These are phyloP conservation scores for Starmerella potacharoeniae DNA, from an alignment of 805 yeast species.

Conservation along the genomic window DNA sequence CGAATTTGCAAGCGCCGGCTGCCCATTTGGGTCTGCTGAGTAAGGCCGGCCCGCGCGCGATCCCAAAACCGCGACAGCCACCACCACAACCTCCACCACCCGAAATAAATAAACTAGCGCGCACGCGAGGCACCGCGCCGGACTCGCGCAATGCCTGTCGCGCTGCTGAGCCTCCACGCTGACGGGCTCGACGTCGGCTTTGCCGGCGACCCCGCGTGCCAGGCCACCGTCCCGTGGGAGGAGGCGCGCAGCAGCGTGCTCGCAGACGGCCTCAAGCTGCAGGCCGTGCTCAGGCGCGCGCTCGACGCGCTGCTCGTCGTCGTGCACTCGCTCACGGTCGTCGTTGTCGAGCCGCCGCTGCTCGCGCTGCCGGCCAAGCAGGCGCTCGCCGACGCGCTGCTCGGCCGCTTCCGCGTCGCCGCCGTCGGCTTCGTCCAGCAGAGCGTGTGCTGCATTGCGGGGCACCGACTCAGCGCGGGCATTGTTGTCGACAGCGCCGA, in stretches of 20 bases:
- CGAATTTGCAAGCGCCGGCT: neutral
- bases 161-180: constrained; percentile 10
- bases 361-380: constrained; percentile 12
- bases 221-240: neutral
- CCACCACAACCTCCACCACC: too few relatives aligned
- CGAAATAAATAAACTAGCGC: too few relatives aligned
- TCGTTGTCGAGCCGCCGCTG: constrained; percentile 23
- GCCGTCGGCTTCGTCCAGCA: constrained; percentile 20
- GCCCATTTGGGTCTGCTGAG: neutral
- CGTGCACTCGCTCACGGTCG: constrained; percentile 11
- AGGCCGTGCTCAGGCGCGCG: constrained; percentile 4
- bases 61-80: too few relatives aligned
- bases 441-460: constrained; percentile 20
- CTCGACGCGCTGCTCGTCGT: constrained; percentile 15
- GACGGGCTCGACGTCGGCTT: constrained; percentile 14
- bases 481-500: constrained; percentile 5
- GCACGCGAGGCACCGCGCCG: too few relatives aligned
- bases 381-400: constrained; percentile 14
- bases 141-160: constrained; percentile 15
- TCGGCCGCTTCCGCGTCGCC: constrained; percentile 12
- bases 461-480: constrained; percentile 5
- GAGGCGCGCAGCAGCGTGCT: neutral
- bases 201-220: constrained; percentile 11
- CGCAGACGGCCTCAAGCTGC: constrained; percentile 2
- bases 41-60: too few relatives aligned